These are phyloP conservation scores for Fraxinus latifolia DNA, from an alignment of 305 asterid genomes.

Conservation along the genomic window DNA sequence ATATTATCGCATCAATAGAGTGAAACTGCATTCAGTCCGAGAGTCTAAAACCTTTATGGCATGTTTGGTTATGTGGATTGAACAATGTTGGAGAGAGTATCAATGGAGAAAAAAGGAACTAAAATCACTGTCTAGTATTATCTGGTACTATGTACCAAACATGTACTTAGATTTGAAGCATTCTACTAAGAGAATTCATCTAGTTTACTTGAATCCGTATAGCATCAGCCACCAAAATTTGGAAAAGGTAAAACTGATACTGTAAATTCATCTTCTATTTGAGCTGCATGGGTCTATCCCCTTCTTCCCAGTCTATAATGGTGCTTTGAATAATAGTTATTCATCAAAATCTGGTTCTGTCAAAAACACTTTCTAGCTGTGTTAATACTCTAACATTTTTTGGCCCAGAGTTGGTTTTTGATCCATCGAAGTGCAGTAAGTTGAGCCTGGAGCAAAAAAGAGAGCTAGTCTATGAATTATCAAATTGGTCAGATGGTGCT, in stretches of 20 bases:
- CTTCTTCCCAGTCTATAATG: not conserved
- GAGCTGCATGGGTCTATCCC: not conserved
- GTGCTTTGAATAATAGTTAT: not conserved
- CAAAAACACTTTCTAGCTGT: not conserved
- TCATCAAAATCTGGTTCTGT: not conserved
- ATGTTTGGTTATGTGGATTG: not conserved
- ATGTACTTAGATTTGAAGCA: not conserved
- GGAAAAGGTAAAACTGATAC: not conserved
- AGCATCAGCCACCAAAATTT: not conserved
- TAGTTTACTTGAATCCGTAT: not conserved
- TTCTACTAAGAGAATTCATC: not conserved
- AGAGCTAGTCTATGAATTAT: conserved; percentile 56
- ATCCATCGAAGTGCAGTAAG: conserved; percentile 51
- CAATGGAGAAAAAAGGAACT: not conserved
- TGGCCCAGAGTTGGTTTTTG: conserved; percentile 50
- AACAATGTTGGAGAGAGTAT: not conserved
- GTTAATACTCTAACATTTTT: conserved; percentile 13
- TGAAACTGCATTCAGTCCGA: not conserved
- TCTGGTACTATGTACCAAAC: not conserved
- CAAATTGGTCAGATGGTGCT: conserved; percentile 63
- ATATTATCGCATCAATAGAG: not conserved
- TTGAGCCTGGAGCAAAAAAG: conserved; percentile 73
- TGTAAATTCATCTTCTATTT: not conserved
- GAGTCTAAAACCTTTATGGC: not conserved
- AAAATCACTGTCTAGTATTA: not conserved